A percentile compares a stretch with the other conserved stretches of the same genome.
Evolutionary conservation across 306 rosid genomes (phyloP).

Genomic region (Astragalus membranaceus): DNA sequence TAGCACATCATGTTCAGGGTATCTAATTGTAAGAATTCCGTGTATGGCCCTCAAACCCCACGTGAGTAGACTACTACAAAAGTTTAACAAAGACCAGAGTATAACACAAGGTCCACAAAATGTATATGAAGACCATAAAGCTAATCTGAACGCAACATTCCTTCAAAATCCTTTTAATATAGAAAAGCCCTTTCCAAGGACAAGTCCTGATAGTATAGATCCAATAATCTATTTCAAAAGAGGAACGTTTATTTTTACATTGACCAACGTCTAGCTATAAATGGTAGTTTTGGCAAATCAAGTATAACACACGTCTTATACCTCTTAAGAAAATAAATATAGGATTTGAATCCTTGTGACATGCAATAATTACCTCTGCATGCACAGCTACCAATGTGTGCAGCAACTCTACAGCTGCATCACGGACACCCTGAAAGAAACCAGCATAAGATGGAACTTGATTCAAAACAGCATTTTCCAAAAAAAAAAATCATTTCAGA

Average conservation of each 20-base stretch:
- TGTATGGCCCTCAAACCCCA: neutral
- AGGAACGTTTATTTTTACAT: neutral
- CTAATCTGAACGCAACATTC: neutral
- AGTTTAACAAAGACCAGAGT: neutral
- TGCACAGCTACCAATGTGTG: slow-evolving; percentile 95
- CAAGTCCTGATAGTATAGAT: slow-evolving; percentile 1
- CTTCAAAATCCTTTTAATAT: slow-evolving; percentile 14
- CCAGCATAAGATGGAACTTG: slow-evolving; percentile 8
- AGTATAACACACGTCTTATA: too few species aligned
- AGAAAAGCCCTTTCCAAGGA: neutral
- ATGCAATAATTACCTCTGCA: slow-evolving; percentile 73
- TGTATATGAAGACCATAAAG: neutral
- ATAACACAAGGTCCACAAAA: neutral
- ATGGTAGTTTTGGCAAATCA: neutral
- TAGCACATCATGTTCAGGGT: neutral
- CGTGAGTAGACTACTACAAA: neutral
- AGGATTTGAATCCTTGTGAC: slow-evolving; percentile 5
- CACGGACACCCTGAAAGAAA: slow-evolving; percentile 84
- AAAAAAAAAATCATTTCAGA: neutral
- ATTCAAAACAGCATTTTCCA: slow-evolving; percentile 9
- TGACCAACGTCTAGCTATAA: neutral
- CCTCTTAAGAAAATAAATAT: neutral
- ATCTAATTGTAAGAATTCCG: neutral
- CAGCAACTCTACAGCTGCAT: slow-evolving; percentile 89
- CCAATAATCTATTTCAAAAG: neutral